phyloP scores from a whole-genome alignment of 2,329 filamentous ascomycete genomes.

The Rhinocladiella mackenziei region DNA sequence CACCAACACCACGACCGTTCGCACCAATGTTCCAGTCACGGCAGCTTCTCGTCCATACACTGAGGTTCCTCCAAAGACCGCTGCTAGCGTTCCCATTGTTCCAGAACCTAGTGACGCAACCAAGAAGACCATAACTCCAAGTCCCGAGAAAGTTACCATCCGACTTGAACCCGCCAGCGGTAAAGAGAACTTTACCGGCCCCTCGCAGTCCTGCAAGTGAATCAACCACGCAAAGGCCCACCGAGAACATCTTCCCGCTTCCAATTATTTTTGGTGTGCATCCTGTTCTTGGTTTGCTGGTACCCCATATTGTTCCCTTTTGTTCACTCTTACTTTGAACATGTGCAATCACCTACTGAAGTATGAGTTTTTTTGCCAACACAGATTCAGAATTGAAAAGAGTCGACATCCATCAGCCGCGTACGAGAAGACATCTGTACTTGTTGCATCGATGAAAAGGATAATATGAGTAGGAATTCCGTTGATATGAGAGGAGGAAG shows the following conservation, averaged over 20 bases:
- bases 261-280: constrained; percentile 20
- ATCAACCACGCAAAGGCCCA: constrained; percentile 3
- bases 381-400: constrained; percentile 7
- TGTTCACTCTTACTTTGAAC: constrained; percentile 21
- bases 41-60: constrained; percentile 29
- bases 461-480: constrained; percentile 9
- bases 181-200: constrained; percentile 37
- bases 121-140: constrained; percentile 38
- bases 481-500: constrained; percentile 13
- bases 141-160: constrained; percentile 39
- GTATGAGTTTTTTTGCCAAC: constrained; percentile 11
- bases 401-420: constrained; percentile 9
- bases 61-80: constrained; percentile 38
- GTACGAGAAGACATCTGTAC: constrained; percentile 17
- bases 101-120: constrained; percentile 30
- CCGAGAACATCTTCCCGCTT: constrained; percentile 17
- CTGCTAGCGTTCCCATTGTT: constrained; percentile 31
- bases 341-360: constrained; percentile 17
- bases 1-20: constrained; percentile 38
- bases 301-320: constrained; percentile 19
- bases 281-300: constrained; percentile 20
- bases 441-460: constrained; percentile 15
- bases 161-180: constrained; percentile 39
- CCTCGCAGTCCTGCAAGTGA: constrained; percentile 30
- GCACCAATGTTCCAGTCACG: constrained; percentile 25